These are phyloP conservation scores for Phytopythium chamaehyphon DNA, from an alignment of 352 stramenopile species.

Conservation along the genomic window DNA sequence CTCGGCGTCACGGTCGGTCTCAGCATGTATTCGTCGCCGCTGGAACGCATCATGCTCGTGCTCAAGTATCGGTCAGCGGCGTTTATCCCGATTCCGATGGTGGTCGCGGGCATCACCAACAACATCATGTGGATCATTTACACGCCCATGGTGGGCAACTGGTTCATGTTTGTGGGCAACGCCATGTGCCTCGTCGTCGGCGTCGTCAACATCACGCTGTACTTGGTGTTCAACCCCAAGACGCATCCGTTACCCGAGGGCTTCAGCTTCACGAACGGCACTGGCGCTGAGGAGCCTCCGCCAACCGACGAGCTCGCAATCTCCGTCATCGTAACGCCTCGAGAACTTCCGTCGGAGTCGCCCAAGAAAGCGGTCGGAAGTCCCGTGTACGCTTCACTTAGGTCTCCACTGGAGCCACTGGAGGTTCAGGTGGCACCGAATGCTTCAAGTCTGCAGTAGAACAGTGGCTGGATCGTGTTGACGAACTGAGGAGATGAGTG, in stretches of 20 bases:
- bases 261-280: constrained; percentile 10
- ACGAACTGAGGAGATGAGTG: too few species aligned
- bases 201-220: constrained; percentile 19
- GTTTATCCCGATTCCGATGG: constrained; percentile 32
- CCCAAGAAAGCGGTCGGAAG: constrained; percentile 12
- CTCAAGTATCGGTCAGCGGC: constrained; percentile 27
- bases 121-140: constrained; percentile 36
- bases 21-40: constrained; percentile 30
- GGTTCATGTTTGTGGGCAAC: constrained; percentile 31
- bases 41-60: constrained; percentile 30
- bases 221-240: constrained; percentile 26
- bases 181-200: constrained; percentile 18
- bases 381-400: constrained; percentile 18
- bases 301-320: neutral
- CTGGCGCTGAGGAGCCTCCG: constrained; percentile 1
- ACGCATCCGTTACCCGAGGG: constrained; percentile 21
- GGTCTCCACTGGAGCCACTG: constrained; percentile 22
- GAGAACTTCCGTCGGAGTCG: neutral
- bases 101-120: constrained; percentile 21
- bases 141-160: constrained; percentile 24
- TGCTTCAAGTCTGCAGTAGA: constrained; percentile 7
- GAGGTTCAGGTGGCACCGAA: constrained; percentile 5
- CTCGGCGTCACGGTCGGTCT: constrained; percentile 19
- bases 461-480: too few species aligned
- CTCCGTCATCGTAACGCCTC: constrained; percentile 2